phyloP scores from a whole-genome alignment of 192 early-diverging fungal genomes.

The Backusella mclennaniae region DNA sequence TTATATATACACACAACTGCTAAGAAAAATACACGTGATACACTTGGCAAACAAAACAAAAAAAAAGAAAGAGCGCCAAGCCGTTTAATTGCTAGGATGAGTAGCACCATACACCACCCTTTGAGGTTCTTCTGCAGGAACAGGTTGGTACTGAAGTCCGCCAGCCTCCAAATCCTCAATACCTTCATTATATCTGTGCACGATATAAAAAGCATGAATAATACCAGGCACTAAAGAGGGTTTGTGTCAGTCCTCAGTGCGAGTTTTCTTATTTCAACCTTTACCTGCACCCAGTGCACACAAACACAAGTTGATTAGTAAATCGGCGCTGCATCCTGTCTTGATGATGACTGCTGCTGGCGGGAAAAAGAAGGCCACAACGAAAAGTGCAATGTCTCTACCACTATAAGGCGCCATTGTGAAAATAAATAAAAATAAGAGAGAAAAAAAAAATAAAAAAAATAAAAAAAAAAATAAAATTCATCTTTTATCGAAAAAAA shows the following conservation, averaged over 20 bases:
- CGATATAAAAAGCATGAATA: slow-evolving; percentile 61
- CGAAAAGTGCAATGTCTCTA: slow-evolving; percentile 48
- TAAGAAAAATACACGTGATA: background rate
- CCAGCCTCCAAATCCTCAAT: slow-evolving; percentile 33
- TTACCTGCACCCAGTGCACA: slow-evolving; percentile 51
- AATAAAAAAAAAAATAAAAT: background rate
- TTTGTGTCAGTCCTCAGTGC: background rate
- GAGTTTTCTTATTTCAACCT: background rate
- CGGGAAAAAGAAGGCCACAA: slow-evolving; percentile 50
- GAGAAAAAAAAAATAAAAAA: background rate
- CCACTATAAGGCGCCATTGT: slow-evolving; percentile 32
- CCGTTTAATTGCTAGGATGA: background rate
- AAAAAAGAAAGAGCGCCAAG: background rate
- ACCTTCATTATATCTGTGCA: slow-evolving; percentile 45
- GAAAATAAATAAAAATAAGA: background rate
- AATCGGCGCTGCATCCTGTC: slow-evolving; percentile 54
- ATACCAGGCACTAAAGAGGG: slow-evolving; percentile 50
- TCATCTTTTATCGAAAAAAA: no score
- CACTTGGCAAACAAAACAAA: background rate
- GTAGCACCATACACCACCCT: slow-evolving; percentile 31
- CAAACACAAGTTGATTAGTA: slow-evolving; percentile 62
- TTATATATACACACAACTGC: background rate
- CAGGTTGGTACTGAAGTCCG: slow-evolving; percentile 28
- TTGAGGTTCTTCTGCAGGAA: slow-evolving; percentile 19
- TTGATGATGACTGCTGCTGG: slow-evolving; percentile 59